Evolutionary conservation across 1,284 basidiomycete genomes (phyloP), one percentile per base, ranked within the genome.

Genomic region (Afroboletus lepidellus): DNA sequence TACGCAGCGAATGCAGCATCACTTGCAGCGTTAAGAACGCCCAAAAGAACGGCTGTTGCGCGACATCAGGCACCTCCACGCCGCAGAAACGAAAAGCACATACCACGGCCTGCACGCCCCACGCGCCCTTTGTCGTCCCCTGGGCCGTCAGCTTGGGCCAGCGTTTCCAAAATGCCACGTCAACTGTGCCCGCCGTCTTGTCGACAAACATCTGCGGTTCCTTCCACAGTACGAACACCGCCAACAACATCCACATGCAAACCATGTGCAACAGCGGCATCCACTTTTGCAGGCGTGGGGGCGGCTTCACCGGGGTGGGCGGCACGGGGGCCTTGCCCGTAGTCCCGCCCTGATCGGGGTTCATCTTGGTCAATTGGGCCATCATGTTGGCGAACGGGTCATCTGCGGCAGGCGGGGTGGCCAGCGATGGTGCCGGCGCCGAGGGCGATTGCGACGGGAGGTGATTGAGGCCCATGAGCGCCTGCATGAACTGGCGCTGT

Each of bases 21-120:
- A 90, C 74, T 57, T 90, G 79, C 5, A 90, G 63, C 1, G 87
- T 85, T 36, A 80, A 79, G 57, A 91, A 90, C 16, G 80, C 84
- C 83, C 84, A 88, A 67, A 90, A 87, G 73, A 91, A 89, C 1
- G 85, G 83, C 87, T 90, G 57, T 34, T 48, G 29, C 3, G 9
- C 44, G 13, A 15, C 29, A 20, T 61, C 9, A 60, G 44, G 54
- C 37, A 55, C 50, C 51, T 43, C 45, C 8, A 42, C 37, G 41
- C 24, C 9, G 30, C n/a, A 41, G 18, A 33, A 6, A 21, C 15
- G 33, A 2, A 43, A 41, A 48, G 1, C 41, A 34, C 81, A 62
- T 60, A 87, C 85, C 61, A 83, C 74, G 52, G 74, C 60, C 57
- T 81, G 77, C 12, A 85, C 75, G n/a, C 74, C 74, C 72, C 75